A percentile compares a stretch with the other conserved stretches of the same genome.
phyloP scores from a whole-genome alignment of 2,329 filamentous ascomycete genomes.

The Fusarium proliferatum region DNA sequence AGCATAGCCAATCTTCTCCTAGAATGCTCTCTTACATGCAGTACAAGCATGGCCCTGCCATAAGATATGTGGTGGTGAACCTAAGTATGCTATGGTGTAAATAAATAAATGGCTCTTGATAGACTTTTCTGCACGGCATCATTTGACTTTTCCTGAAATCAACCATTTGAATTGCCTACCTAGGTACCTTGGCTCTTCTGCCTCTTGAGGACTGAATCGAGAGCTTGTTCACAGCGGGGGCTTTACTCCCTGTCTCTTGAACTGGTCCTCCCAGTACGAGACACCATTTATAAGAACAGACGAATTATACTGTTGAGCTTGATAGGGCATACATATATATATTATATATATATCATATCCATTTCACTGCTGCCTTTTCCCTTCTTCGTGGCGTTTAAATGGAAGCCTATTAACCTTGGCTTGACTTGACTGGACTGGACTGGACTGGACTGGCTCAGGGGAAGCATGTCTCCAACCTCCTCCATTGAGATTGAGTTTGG shows the following conservation, averaged over 20 bases:
- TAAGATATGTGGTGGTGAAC: neutral
- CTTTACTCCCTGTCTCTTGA: neutral
- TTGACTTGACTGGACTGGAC: neutral
- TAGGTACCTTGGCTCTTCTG: neutral
- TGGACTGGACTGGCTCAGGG: conserved; percentile 11
- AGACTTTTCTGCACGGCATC: neutral
- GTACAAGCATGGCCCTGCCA: neutral
- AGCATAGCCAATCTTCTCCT: neutral
- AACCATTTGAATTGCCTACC: neutral
- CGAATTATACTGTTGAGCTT: neutral
- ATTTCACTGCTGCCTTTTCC: neutral
- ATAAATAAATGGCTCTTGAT: neutral
- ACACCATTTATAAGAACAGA: neutral
- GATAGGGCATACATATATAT: neutral
- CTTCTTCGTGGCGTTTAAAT: neutral
- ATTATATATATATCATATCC: neutral
- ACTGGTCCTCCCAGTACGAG: neutral
- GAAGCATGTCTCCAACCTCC: conserved; percentile 25
- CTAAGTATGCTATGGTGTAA: neutral
- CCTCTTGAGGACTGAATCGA: neutral
- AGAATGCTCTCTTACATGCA: neutral
- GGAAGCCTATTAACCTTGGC: neutral
- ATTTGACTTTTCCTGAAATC: neutral
- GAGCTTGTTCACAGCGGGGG: neutral
- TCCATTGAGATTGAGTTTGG: neutral